Conservation (phyloP, 2,329 filamentous ascomycete species). For the Trichophyton benhamiae region DNA sequence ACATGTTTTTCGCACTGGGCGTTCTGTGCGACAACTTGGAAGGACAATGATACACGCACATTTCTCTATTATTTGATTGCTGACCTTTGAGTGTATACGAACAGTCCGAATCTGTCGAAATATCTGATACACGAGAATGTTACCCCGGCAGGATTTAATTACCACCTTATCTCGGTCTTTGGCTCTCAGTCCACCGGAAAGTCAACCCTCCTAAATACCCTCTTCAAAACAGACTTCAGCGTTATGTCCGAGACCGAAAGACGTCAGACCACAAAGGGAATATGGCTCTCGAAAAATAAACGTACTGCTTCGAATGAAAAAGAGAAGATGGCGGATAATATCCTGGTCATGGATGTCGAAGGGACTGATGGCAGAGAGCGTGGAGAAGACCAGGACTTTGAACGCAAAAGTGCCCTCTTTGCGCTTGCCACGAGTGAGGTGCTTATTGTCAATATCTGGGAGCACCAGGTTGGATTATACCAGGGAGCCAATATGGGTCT, state of each 20-base stretch:
- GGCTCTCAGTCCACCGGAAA: constrained; percentile 98
- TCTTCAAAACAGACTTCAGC: constrained; percentile 91
- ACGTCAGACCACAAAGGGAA: constrained; percentile 95
- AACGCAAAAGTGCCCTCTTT: constrained; percentile 94
- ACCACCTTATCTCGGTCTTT: constrained; percentile 97
- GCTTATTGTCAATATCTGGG: constrained; percentile 97
- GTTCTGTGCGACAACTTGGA: not conserved
- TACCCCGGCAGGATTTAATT: constrained; percentile 89
- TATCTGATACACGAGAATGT: constrained; percentile 73
- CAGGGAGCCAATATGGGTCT: constrained; percentile 98
- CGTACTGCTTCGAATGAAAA: constrained; percentile 33
- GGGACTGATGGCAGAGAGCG: constrained; percentile 92
- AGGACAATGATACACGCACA: not conserved
- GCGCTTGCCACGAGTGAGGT: constrained; percentile 96
- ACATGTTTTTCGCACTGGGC: not conserved
- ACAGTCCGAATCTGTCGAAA: constrained; percentile 60
- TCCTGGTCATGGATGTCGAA: constrained; percentile 98
- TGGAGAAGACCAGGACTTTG: constrained; percentile 97
- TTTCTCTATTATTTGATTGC: not conserved
- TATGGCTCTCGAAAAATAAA: constrained; percentile 99
- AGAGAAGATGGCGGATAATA: constrained; percentile 80
- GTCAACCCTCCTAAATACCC: constrained; percentile 87
- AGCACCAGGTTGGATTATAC: constrained; percentile 95
- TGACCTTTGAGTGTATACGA: not conserved
- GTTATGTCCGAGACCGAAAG: constrained; percentile 95